Evolutionary conservation across 73 alveolate genomes (phyloP), one percentile per base, ranked within the genome.

Genomic region (Diophrys sp.): DNA sequence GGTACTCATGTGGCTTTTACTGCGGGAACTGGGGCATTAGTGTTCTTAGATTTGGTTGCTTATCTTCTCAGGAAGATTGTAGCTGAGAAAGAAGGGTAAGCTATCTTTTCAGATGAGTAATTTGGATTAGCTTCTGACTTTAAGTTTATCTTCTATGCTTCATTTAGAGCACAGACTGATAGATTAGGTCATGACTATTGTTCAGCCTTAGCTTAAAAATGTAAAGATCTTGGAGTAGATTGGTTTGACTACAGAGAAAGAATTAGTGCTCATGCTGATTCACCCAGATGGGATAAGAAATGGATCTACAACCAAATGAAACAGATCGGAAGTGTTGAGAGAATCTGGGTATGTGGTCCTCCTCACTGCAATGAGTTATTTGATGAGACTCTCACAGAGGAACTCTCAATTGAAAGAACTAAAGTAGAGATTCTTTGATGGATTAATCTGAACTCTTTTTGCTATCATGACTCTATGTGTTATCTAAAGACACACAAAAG

Each of bases 1-100:
- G 85, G 85, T n/a, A 32, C 31, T 11, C 74, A 82, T 33, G 56
- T 75, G 18, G 81, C 67, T 14, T 82, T 74, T 71, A 24, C 70
- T 14, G 90, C 70, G 0, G 84, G 84, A 1, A 82, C 84, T 26
- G 90, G 90, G 1, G 56, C 31, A 14, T 74, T 82, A 0, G 74
- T 57, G 0, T 82, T 82, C 67, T 23, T 82, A 57, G 90, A 82
- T 31, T 44, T 82, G 67, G 31, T 82, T 27, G 84, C 90, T 0
- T 80, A 75, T 31, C 70, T 82, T 14, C 32, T 69, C 14, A 82
- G 90, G 68, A 74, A 82, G 68, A n/a, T 67, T 2, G 28, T 75
- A 14, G n/a, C 26, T 5, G 33, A 69, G 25, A 69, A 28, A 26
- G 56, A 24, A 2, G n/a, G 34, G 11, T 26, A 55, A 5, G 87